Percentiles rank a stretch among this genome's conserved stretches.
These are phyloP conservation scores for Diaporthe sp. DNA, from an alignment of 2,329 filamentous ascomycete genomes.

Conservation along the genomic window DNA sequence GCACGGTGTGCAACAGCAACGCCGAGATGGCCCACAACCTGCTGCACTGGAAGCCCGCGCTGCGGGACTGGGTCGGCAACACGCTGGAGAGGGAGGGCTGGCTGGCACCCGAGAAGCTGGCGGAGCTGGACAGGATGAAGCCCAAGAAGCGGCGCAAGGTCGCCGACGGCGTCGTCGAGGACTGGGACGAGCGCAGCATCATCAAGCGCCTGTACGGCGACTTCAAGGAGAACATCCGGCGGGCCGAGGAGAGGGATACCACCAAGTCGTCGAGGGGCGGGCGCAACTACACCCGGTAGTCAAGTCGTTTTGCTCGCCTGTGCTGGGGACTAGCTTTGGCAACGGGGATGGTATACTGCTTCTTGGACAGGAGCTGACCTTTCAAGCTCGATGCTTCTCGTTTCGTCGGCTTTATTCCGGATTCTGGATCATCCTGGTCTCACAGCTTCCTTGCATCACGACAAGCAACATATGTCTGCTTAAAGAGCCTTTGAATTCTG, in stretches of 20 bases:
- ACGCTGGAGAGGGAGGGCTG: conserved; percentile 71
- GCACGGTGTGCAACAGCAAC: conserved; percentile 57
- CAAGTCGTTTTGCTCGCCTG: not conserved
- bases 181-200: conserved; percentile 71
- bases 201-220: conserved; percentile 73
- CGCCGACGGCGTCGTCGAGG: conserved; percentile 73
- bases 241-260: conserved; percentile 63
- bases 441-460: not conserved
- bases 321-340: not conserved
- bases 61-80: conserved; percentile 78
- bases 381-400: not conserved
- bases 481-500: not conserved
- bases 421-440: not conserved
- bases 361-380: not conserved
- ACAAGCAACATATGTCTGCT: not conserved
- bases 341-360: accelerated
- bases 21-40: conserved; percentile 79
- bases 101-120: conserved; percentile 67
- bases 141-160: conserved; percentile 69
- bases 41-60: conserved; percentile 80
- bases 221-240: conserved; percentile 73
- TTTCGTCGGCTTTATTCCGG: too few species aligned
- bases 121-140: conserved; percentile 72
- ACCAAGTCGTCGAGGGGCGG: conserved; percentile 38
- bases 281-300: conserved; percentile 35